Evolutionary conservation across 108 stramenopile genomes (phyloP).

Genomic region (Chaetoceros muelleri): DNA sequence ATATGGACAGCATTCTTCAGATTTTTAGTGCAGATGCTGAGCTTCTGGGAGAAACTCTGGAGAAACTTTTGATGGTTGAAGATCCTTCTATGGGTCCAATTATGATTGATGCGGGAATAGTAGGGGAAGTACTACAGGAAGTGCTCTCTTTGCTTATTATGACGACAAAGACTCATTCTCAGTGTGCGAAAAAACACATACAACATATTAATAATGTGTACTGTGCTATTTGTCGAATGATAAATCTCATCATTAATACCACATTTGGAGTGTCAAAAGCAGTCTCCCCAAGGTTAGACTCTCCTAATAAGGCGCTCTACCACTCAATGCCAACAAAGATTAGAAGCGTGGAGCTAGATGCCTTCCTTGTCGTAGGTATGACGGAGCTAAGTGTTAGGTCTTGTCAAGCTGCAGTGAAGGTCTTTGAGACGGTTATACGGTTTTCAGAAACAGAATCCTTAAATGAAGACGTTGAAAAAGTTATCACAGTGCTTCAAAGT

Average conservation of each 20-base stretch:
- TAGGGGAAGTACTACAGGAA: constrained; percentile 48
- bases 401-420: constrained; percentile 37
- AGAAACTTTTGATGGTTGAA: constrained; percentile 85
- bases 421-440: constrained; percentile 56
- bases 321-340: not conserved
- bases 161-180: constrained; percentile 7
- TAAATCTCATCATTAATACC: constrained; percentile 28
- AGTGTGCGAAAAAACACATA: constrained; percentile 5
- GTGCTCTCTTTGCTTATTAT: constrained; percentile 36
- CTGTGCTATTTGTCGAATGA: constrained; percentile 21
- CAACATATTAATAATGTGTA: constrained; percentile 24
- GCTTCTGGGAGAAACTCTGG: constrained; percentile 72
- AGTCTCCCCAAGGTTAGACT: not conserved
- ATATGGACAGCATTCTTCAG: not conserved
- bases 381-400: constrained; percentile 55
- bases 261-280: not conserved
- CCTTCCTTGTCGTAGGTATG: constrained; percentile 41
- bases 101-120: constrained; percentile 54
- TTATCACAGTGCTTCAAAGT: constrained; percentile 37
- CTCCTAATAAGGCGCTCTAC: not conserved
- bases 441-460: constrained; percentile 38
- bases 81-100: constrained; percentile 49
- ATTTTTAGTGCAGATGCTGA: constrained; percentile 50
- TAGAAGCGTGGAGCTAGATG: not conserved
- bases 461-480: constrained; percentile 41